These are phyloP conservation scores for Trichosporon asahii DNA, from an alignment of 1,284 basidiomycete species.

Conservation along the genomic window DNA sequence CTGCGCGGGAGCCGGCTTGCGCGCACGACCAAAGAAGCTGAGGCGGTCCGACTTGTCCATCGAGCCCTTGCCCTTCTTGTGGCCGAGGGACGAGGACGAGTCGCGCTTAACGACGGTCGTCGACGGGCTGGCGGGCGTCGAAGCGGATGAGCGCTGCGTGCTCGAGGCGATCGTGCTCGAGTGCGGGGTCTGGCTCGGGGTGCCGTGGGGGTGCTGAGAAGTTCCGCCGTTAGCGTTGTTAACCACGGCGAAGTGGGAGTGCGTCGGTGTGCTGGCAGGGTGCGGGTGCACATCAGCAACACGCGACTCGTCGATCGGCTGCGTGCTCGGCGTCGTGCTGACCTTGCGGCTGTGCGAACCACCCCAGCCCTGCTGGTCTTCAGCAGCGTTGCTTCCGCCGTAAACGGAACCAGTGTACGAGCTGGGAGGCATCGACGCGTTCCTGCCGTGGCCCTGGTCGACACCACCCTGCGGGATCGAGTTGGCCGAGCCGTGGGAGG, in stretches of 20 bases:
- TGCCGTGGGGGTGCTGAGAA: neutral
- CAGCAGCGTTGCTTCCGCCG: neutral
- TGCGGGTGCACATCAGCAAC: neutral
- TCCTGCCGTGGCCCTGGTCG: neutral
- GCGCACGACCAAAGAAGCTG: conserved; percentile 68
- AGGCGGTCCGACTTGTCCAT: conserved; percentile 51
- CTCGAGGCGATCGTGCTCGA: conserved; percentile 5
- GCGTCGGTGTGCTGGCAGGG: neutral
- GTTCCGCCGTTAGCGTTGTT: conserved; percentile 8
- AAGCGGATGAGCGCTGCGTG: conserved; percentile 10
- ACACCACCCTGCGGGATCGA: conserved; percentile 9
- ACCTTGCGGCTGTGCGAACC: conserved; percentile 39
- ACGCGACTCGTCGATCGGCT: conserved; percentile 27
- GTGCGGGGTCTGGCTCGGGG: neutral
- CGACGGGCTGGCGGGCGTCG: conserved; percentile 16
- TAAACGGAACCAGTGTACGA: neutral
- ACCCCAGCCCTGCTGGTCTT: conserved; percentile 27
- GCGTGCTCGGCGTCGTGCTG: conserved; percentile 30
- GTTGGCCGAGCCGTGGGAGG: conserved; percentile 54
- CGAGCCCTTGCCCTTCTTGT: conserved; percentile 48
- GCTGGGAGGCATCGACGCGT: conserved; percentile 8
- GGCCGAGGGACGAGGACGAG: conserved; percentile 45
- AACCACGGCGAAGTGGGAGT: conserved; percentile 1
- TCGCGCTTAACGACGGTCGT: conserved; percentile 37
- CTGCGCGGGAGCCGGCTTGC: conserved; percentile 69